Evolutionary conservation across 2,329 filamentous ascomycete species (phyloP).

Genomic region (Neoascochyta sp.): DNA sequence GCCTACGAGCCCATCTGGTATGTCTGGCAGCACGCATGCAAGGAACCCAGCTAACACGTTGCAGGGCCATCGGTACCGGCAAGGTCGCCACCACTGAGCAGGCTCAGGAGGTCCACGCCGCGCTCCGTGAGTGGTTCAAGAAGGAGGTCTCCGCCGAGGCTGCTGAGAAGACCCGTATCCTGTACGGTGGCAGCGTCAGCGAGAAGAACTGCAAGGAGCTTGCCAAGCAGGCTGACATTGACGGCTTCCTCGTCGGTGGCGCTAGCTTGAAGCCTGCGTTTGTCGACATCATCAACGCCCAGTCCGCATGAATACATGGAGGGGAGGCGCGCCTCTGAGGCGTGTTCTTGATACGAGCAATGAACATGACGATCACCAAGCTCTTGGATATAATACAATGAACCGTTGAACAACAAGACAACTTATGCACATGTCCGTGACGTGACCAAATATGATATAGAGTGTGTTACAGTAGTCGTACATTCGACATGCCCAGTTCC

Average conservation of each 20-base stretch:
- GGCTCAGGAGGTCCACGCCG: constrained; percentile 55
- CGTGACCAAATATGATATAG: too few species aligned
- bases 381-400: too few species aligned
- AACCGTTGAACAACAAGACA: too few species aligned
- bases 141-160: constrained; percentile 72
- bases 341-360: constrained; percentile 6
- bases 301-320: constrained; percentile 36
- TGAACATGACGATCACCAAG: too few species aligned
- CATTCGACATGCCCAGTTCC: constrained; percentile 16
- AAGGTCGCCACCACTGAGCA: constrained; percentile 44
- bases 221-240: constrained; percentile 88
- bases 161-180: constrained; percentile 82
- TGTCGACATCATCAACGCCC: constrained; percentile 67
- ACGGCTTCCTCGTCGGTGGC: constrained; percentile 95
- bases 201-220: constrained; percentile 98
- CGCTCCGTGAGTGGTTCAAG: constrained; percentile 81
- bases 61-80: constrained; percentile 75
- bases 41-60: constrained; percentile 10
- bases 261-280: constrained; percentile 95
- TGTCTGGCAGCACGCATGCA: constrained; percentile 1
- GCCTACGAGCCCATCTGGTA: constrained; percentile 99
- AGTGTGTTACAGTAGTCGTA: constrained; percentile 21
- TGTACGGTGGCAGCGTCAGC: constrained; percentile 94
- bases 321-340: constrained; percentile 39
- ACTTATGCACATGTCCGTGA: background rate